Evolutionary conservation across 108 stramenopile species (phyloP), one percentile per base, ranked within the genome.

Genomic region (Nitzschia sp.): DNA sequence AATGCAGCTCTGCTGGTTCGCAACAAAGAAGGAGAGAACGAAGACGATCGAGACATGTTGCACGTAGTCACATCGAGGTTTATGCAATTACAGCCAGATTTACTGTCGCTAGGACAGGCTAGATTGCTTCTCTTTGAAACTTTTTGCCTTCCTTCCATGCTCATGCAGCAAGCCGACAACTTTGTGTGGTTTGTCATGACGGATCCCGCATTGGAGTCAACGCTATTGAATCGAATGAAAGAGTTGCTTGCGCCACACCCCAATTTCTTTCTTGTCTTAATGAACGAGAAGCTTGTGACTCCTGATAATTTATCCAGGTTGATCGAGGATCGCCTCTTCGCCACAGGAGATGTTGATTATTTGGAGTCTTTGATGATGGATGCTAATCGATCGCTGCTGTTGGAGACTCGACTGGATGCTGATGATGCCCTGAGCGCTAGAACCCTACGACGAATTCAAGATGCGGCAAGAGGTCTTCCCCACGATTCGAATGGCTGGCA

Each of bases 341-440:
- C 46, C 30, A 74, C 73, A 33, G 83, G 83, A 11, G 69, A 84
- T 44, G 30, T 80, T 6, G 65, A 68, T 9, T n/a, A 69, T 27
- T n/a, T 80, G 3, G 22, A 55, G 26, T 58, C 61, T 0, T 56
- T 53, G 38, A 75, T 80, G 69, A 26, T 64, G 2, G 78, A 78
- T 53, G 22, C 53, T 34, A 62, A 46, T 46, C 66, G 59, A 27
- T 27, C 50, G 44, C 44, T 88, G 29, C 32, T 88, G 31, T 35
- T 88, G 3, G 87, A 92, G 62, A 92, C 85, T 31, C 53, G 85
- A 33, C 55, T 92, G 31, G 90, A 92, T 73, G 90, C 86, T 21
- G 90, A 92, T 57, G 90, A 92, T 63, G 90, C 79, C 3, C 52
- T 92, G 16, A 74, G 76, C 28, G n/a, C 1, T 8, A 54, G 35